phyloP scores from a whole-genome alignment of 2,329 filamentous ascomycete species.

The Penicillium sp. region DNA sequence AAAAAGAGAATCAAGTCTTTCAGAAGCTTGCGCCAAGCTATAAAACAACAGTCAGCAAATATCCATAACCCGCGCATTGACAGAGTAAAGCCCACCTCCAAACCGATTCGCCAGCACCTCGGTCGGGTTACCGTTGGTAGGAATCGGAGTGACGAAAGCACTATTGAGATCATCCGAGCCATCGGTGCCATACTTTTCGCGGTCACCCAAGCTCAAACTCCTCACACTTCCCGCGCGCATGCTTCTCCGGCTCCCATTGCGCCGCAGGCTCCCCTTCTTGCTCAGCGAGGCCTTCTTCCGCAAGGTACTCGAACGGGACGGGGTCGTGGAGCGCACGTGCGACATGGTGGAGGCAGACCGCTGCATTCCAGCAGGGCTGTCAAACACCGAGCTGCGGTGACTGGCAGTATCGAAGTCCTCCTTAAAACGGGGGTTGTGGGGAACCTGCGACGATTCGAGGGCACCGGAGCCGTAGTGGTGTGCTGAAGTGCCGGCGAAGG shows the following conservation, averaged over 20 bases:
- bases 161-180: constrained; percentile 69
- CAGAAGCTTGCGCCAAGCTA: constrained; percentile 91
- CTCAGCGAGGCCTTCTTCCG: constrained; percentile 85
- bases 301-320: constrained; percentile 67
- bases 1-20: constrained; percentile 95
- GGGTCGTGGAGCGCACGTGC: constrained; percentile 40
- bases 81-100: constrained; percentile 59
- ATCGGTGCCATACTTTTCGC: constrained; percentile 45
- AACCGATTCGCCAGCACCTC: constrained; percentile 85
- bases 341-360: constrained; percentile 46
- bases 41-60: constrained; percentile 4
- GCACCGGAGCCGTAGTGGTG: constrained; percentile 39
- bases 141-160: constrained; percentile 86
- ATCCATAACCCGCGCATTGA: neutral
- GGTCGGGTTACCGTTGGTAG: constrained; percentile 82
- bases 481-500: constrained; percentile 40
- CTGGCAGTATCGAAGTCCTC: constrained; percentile 41
- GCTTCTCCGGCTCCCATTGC: constrained; percentile 77
- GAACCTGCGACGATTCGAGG: constrained; percentile 32
- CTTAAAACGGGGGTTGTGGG: constrained; percentile 41
- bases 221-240: constrained; percentile 82
- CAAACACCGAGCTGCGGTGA: constrained; percentile 37
- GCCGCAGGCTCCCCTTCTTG: constrained; percentile 70
- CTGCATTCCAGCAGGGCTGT: constrained; percentile 35
- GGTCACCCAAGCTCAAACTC: constrained; percentile 72